phyloP scores from a whole-genome alignment of 2,329 filamentous ascomycete genomes.

The Pseudocercospora fijiensis region DNA sequence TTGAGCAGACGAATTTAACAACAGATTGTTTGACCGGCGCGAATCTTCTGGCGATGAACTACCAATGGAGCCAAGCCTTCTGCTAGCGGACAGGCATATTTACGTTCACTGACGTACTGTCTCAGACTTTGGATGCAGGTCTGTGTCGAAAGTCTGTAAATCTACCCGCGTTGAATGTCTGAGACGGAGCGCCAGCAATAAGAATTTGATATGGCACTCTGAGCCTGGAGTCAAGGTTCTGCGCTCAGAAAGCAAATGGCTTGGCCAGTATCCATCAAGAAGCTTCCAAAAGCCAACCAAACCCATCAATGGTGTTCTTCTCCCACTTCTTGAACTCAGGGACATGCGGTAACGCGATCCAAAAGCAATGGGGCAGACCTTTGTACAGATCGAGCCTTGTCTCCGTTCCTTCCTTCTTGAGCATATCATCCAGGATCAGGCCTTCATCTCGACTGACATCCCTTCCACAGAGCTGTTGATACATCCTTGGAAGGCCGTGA shows the following conservation, averaged over 20 bases:
- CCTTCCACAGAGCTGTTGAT: slow-evolving; percentile 52
- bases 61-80: too few relatives aligned
- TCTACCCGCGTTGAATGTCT: too few relatives aligned
- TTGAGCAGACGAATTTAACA: too few relatives aligned
- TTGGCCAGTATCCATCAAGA: background rate
- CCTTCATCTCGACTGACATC: slow-evolving; percentile 54
- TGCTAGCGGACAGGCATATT: too few relatives aligned
- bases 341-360: slow-evolving; percentile 29
- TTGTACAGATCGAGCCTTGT: slow-evolving; percentile 47
- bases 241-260: background rate
- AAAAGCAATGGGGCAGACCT: slow-evolving; percentile 48
- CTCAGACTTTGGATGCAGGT: too few relatives aligned
- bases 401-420: slow-evolving; percentile 46
- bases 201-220: too few relatives aligned
- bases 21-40: too few relatives aligned
- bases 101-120: too few relatives aligned
- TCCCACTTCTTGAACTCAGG: slow-evolving; percentile 33
- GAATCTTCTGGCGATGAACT: too few relatives aligned
- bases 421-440: slow-evolving; percentile 51
- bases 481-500: slow-evolving; percentile 45
- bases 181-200: too few relatives aligned
- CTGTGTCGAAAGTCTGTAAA: too few relatives aligned
- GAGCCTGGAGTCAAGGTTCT: background rate
- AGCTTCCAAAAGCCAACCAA: slow-evolving; percentile 34
- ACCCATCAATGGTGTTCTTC: slow-evolving; percentile 35